Base-by-base conservation (phyloP, 2,329 filamentous ascomycete species). In the Dendryphion nanum region DNA sequence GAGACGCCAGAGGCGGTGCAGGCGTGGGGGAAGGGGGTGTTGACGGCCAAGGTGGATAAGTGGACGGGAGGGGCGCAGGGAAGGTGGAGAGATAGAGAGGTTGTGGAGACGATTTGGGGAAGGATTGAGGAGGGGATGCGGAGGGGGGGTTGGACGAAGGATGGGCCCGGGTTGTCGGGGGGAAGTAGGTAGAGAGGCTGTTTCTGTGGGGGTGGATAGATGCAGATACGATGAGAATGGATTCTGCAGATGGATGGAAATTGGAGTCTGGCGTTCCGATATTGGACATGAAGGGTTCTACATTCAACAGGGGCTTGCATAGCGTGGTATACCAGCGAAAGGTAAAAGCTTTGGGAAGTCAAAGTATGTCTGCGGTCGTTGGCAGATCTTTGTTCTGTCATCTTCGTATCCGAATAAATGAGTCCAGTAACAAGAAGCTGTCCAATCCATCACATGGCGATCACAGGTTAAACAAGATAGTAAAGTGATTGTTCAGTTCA, bases 101-200 rank as follows among this genome's bases (percentile, higher is more conserved):
- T 94, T 14, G 89, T 96, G 7, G 93, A 97, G 74, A 76, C 82
- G 42, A 88, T 98, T 45, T 98, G 93, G 93, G 86, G 85, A 59
- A 75, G 80, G 4, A 86, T 98, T 47, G 93, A 97, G 74, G 77
- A 77, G 49, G 85, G 86, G 47, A 97, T 98, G 93, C 78, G 83
- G 56, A 75, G 77, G 44, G 88, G 83, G 62, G 91, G 89, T 2
- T 96, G 89, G 89, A 80, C 77, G 38, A 83, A 78, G 59, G 85
- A 89, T 54, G 79, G 82, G 7, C 83, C 83, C 2, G 65, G 72
- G 15, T 26, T 62, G 37, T 55, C 53, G 20, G 58, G 53, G 28
- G 32, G 40, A n/a, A n/a, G n/a, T 5, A 33, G 43, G 48, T 38
- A 44, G 41, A 36, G 42, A 45, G 6, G 23, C n/a, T 40, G 28